These are phyloP conservation scores for Zelopaecilomyces penicillatus DNA, from an alignment of 2,329 filamentous ascomycete species.

Conservation along the genomic window DNA sequence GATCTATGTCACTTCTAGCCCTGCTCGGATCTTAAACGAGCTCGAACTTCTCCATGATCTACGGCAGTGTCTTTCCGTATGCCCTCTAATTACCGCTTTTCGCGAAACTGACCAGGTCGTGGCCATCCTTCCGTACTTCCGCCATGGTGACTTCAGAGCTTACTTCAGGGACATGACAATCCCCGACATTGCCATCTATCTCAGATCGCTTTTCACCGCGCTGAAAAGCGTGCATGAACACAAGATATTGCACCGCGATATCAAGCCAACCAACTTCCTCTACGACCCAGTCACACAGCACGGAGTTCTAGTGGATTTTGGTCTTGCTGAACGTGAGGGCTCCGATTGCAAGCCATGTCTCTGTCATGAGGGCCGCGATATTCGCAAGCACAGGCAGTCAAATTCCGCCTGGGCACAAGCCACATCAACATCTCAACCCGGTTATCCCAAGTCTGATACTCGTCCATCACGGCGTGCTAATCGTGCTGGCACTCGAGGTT, in stretches of 20 bases:
- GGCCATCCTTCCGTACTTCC: slow-evolving; percentile 89
- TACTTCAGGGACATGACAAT: slow-evolving; percentile 90
- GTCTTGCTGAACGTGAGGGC: slow-evolving; percentile 80
- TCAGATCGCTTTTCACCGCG: slow-evolving; percentile 79
- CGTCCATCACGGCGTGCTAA: slow-evolving; percentile 86
- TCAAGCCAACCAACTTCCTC: slow-evolving; percentile 96
- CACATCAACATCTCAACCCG: slow-evolving; percentile 43
- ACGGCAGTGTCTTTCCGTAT: slow-evolving; percentile 73
- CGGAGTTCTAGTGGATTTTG: slow-evolving; percentile 96
- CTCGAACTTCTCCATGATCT: slow-evolving; percentile 88
- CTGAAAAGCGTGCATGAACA: slow-evolving; percentile 74
- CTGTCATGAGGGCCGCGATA: slow-evolving; percentile 59
- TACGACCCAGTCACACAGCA: slow-evolving; percentile 75
- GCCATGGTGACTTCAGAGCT: slow-evolving; percentile 86
- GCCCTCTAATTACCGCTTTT: slow-evolving; percentile 95
- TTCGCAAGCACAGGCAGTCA: slow-evolving; percentile 53
- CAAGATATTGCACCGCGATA: slow-evolving; percentile 85
- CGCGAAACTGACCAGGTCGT: slow-evolving; percentile 90
- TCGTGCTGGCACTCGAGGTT: slow-evolving; percentile 87
- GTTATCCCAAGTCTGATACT: slow-evolving; percentile 84
- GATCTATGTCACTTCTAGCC: slow-evolving; percentile 97
- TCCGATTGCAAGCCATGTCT: slow-evolving; percentile 71
- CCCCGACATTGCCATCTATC: slow-evolving; percentile 80
- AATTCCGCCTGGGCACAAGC: slow-evolving; percentile 49
- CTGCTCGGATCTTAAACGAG: slow-evolving; percentile 88